A percentile compares a stretch with the other conserved stretches of the same genome.
These are phyloP conservation scores for Phaffia rhodozyma DNA, from an alignment of 1,284 basidiomycete species.

Conservation along the genomic window DNA sequence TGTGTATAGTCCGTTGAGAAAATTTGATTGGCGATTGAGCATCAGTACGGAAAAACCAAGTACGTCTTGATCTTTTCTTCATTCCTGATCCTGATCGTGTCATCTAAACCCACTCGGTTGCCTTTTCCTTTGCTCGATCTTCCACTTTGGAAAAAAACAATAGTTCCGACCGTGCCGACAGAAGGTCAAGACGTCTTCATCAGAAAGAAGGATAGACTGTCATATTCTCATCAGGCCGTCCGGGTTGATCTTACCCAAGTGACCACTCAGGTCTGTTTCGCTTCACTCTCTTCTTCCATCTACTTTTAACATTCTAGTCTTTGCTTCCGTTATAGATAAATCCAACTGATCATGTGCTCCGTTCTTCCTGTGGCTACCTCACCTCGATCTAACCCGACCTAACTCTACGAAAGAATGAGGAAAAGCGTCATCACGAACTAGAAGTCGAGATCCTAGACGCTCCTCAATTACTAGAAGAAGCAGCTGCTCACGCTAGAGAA, in stretches of 20 bases:
- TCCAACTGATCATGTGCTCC: neutral
- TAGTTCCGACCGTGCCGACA: slow-evolving; percentile 24
- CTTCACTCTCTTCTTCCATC: neutral
- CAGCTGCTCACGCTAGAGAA: slow-evolving; percentile 32
- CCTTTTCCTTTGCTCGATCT: neutral
- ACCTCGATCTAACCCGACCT: neutral
- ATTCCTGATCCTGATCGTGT: neutral
- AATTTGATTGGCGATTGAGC: slow-evolving; percentile 83
- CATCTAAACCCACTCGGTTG: neutral
- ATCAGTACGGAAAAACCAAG: slow-evolving; percentile 63
- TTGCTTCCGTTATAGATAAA: neutral
- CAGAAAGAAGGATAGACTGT: slow-evolving; percentile 78
- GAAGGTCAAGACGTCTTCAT: slow-evolving; percentile 27
- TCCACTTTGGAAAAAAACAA: slow-evolving; percentile 14
- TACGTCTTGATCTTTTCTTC: slow-evolving; percentile 24
- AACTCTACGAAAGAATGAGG: slow-evolving; percentile 4
- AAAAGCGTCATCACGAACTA: slow-evolving; percentile 38
- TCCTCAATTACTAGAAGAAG: slow-evolving; percentile 39
- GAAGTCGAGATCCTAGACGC: slow-evolving; percentile 46
- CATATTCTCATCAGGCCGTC: slow-evolving; percentile 85
- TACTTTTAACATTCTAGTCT: neutral
- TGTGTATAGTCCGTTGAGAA: slow-evolving; percentile 65
- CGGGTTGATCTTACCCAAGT: slow-evolving; percentile 91
- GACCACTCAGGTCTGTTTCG: slow-evolving; percentile 33
- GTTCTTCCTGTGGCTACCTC: neutral